phyloP scores from a whole-genome alignment of 352 stramenopile genomes.

The Phytopythium mirpurense region DNA sequence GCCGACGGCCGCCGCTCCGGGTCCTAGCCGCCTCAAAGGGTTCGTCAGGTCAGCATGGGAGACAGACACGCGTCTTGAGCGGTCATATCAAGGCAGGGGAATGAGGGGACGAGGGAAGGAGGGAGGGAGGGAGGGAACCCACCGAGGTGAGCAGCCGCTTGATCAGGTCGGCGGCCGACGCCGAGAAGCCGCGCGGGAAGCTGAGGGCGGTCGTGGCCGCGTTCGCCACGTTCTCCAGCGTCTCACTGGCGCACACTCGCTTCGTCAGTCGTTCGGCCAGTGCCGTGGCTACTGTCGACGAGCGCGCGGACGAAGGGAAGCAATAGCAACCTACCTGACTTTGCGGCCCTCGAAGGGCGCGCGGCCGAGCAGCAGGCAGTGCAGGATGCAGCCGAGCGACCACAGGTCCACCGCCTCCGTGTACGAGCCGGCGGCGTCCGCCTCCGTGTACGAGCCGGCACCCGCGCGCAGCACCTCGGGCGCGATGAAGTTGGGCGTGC shows the following conservation, averaged over 20 bases:
- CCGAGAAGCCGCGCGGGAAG: slow-evolving; percentile 52
- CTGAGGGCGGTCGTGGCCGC: slow-evolving; percentile 29
- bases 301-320: neutral
- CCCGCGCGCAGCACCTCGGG: slow-evolving; percentile 54
- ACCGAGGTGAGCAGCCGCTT: slow-evolving; percentile 51
- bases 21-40: slow-evolving; percentile 20
- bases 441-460: no score
- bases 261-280: no score
- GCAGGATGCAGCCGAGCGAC: slow-evolving; percentile 78
- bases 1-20: slow-evolving; percentile 33
- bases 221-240: slow-evolving; percentile 64
- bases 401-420: slow-evolving; percentile 68
- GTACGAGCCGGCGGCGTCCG: slow-evolving; percentile 21
- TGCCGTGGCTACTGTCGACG: no score
- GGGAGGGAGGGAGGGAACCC: slow-evolving; percentile 6
- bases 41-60: no score
- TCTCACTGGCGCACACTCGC: slow-evolving; percentile 33
- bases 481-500: slow-evolving; percentile 82
- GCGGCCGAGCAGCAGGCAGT: slow-evolving; percentile 57
- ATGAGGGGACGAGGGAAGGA: no score
- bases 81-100: no score
- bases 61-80: no score
- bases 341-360: slow-evolving; percentile 69
- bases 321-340: slow-evolving; percentile 73
- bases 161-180: slow-evolving; percentile 51